phyloP scores from a whole-genome alignment of 2,329 filamentous ascomycete species.

The Lachnellula occidentalis region DNA sequence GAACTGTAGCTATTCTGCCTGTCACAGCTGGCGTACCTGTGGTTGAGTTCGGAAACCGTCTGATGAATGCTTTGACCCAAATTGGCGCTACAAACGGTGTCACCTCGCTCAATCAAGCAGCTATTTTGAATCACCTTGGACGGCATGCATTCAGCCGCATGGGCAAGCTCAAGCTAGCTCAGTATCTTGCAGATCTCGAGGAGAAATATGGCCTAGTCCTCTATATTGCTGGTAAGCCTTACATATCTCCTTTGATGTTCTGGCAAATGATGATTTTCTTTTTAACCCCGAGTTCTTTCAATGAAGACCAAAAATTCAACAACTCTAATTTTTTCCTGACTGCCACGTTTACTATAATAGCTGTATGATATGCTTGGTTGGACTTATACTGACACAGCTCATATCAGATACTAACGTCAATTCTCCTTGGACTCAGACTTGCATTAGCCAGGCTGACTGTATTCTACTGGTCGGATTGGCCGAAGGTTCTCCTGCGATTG shows the following conservation, averaged over 20 bases:
- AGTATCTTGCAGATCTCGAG: slow-evolving; percentile 93
- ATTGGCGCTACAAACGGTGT: slow-evolving; percentile 87
- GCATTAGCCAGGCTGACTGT: slow-evolving; percentile 93
- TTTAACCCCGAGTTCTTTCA: slow-evolving; percentile 22
- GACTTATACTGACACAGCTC: slow-evolving; percentile 17
- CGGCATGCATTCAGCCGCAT: slow-evolving; percentile 96
- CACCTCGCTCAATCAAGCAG: slow-evolving; percentile 85
- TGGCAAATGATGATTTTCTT: slow-evolving; percentile 36
- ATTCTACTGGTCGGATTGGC: slow-evolving; percentile 89
- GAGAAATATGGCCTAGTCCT: slow-evolving; percentile 95
- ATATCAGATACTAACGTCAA: slow-evolving; percentile 83
- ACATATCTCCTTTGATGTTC: slow-evolving; percentile 24
- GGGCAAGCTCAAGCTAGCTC: slow-evolving; percentile 91
- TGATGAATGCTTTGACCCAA: slow-evolving; percentile 83
- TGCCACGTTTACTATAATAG: slow-evolving; percentile 1
- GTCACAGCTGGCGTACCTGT: slow-evolving; percentile 90
- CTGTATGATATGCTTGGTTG: neutral
- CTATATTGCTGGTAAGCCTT: slow-evolving; percentile 71
- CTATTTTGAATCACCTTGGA: slow-evolving; percentile 89
- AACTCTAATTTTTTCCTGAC: slow-evolving; percentile 66
- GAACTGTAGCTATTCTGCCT: slow-evolving; percentile 87
- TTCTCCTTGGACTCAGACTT: slow-evolving; percentile 96
- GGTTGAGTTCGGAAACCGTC: slow-evolving; percentile 84
- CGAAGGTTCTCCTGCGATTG: slow-evolving; percentile 82
- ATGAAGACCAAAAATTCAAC: slow-evolving; percentile 26